Conservation (phyloP, 2,329 filamentous ascomycete species). For the Coniella lustricola region DNA sequence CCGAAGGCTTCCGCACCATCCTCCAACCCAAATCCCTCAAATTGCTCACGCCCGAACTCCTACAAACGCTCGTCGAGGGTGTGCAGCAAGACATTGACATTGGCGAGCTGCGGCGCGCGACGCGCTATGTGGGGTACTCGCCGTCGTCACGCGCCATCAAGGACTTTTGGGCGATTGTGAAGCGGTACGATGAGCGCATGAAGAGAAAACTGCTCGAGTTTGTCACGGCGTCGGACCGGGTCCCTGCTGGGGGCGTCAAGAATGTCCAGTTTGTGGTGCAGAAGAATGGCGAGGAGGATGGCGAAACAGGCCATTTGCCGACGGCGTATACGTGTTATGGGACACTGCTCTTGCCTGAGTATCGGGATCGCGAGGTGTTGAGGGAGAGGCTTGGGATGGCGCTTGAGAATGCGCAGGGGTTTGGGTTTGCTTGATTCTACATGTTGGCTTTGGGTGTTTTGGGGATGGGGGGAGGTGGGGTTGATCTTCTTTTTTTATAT, state of each 20-base stretch:
- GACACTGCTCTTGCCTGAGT: constrained; percentile 78
- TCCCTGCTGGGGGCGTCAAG: constrained; percentile 79
- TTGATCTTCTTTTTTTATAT: too few species aligned
- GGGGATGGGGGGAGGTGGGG: too few species aligned
- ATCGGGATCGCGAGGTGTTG: constrained; percentile 62
- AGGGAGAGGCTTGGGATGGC: constrained; percentile 74
- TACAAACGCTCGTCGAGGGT: constrained; percentile 79
- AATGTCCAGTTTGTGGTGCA: constrained; percentile 81
- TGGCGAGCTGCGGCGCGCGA: constrained; percentile 58
- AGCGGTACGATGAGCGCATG: constrained; percentile 58
- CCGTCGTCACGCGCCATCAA: constrained; percentile 60
- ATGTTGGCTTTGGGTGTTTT: too few species aligned
- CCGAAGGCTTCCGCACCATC: constrained; percentile 70
- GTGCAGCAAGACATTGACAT: constrained; percentile 75
- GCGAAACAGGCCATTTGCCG: constrained; percentile 55
- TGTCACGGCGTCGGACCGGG: constrained; percentile 84
- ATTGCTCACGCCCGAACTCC: constrained; percentile 61
- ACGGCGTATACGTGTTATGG: constrained; percentile 93
- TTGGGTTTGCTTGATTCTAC: constrained; percentile 62
- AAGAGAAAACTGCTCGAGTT: constrained; percentile 79
- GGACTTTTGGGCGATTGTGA: constrained; percentile 81
- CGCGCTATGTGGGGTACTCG: constrained; percentile 78
- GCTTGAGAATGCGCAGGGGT: constrained; percentile 80
- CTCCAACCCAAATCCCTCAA: constrained; percentile 63
- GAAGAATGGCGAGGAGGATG: constrained; percentile 60